phyloP scores from a whole-genome alignment of 768 basidiomycete species.

The Solioccasus polychromus region DNA sequence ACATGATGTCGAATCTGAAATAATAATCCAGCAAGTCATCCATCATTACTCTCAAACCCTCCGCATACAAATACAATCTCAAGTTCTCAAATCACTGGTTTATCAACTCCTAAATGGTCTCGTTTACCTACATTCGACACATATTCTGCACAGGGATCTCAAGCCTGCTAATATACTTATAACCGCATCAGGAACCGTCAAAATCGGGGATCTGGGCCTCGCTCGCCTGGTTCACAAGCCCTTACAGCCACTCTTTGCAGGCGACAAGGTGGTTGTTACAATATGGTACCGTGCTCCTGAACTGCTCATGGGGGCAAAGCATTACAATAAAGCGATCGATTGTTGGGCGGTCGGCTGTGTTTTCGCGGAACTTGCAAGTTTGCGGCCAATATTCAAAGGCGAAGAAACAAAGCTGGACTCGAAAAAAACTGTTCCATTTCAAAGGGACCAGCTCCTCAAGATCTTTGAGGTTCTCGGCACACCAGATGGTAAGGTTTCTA shows the following conservation, averaged over 20 bases:
- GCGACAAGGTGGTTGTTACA: conserved; percentile 98
- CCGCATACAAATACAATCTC: conserved; percentile 66
- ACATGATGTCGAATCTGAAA: background rate
- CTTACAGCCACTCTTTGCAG: conserved; percentile 84
- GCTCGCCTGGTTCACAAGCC: conserved; percentile 91
- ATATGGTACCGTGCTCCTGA: conserved; percentile 99
- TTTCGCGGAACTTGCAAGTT: conserved; percentile 89
- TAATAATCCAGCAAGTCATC: conserved; percentile 80
- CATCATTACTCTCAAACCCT: conserved; percentile 95
- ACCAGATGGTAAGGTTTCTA: conserved; percentile 57
- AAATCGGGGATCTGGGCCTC: conserved; percentile 97
- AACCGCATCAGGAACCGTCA: conserved; percentile 82
- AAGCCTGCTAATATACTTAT: conserved; percentile 99
- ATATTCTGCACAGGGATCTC: conserved; percentile 95
- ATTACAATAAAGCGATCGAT: conserved; percentile 96
- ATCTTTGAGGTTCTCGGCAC: conserved; percentile 96
- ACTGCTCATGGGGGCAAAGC: conserved; percentile 91
- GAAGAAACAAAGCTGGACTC: conserved; percentile 97
- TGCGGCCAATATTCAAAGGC: conserved; percentile 97
- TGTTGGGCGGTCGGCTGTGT: conserved; percentile 99
- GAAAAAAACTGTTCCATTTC: conserved; percentile 97
- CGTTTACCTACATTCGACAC: conserved; percentile 89
- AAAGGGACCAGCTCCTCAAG: conserved; percentile 89
- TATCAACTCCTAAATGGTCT: conserved; percentile 95
- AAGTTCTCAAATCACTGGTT: conserved; percentile 88